Conservation (phyloP, 805 yeast genomes). For the Blastobotrys chiropterorum region DNA sequence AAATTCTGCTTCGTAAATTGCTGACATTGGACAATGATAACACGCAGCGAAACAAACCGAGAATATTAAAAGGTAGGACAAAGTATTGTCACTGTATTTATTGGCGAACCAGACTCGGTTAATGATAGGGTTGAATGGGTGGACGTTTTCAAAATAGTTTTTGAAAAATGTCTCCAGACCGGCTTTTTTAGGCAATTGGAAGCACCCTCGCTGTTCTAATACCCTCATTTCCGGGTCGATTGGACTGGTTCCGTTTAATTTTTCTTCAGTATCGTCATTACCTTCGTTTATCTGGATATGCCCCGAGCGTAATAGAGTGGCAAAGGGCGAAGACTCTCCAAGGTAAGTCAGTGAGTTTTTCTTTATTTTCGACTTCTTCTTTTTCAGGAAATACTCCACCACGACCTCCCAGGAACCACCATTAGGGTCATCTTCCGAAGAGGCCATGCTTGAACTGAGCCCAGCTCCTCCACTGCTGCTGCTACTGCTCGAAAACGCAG, state of each 20-base stretch:
- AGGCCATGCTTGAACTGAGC: not conserved
- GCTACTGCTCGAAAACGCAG: not conserved
- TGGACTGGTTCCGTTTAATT: not conserved
- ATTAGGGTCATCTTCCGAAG: not conserved
- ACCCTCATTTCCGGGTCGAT: not conserved
- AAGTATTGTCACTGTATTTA: constrained; percentile 3
- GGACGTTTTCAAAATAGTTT: constrained; percentile 10
- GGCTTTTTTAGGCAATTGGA: not conserved
- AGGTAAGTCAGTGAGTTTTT: constrained; percentile 9
- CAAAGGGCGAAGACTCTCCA: constrained; percentile 14
- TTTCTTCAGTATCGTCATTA: not conserved
- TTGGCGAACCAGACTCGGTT: constrained; percentile 8
- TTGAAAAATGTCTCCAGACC: constrained; percentile 8
- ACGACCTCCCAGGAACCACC: constrained; percentile 6
- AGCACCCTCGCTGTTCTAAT: not conserved
- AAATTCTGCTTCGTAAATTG: constrained; percentile 14
- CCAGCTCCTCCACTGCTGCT: not conserved
- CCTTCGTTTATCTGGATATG: constrained; percentile 9
- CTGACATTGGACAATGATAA: constrained; percentile 34
- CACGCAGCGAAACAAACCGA: constrained; percentile 14
- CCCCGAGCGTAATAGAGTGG: constrained; percentile 10
- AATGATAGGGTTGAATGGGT: constrained; percentile 16
- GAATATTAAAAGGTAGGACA: constrained; percentile 11
- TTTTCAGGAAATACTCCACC: constrained; percentile 6
- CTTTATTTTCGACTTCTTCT: not conserved